Evolutionary conservation across 1,284 basidiomycete genomes (phyloP).

Genomic region (Malassezia arunalokei): DNA sequence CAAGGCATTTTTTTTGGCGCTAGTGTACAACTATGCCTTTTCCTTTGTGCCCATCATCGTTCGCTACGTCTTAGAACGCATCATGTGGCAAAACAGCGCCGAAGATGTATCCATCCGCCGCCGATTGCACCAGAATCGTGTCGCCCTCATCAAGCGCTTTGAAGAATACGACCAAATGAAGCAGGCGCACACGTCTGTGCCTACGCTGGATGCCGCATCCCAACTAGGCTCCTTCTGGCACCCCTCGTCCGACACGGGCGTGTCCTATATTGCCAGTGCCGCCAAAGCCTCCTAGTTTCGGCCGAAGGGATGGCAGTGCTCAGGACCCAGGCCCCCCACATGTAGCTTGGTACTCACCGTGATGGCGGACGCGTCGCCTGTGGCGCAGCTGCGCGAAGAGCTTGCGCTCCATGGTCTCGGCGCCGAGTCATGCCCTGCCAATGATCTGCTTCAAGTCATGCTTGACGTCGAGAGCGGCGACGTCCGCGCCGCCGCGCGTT

Average conservation of each 20-base stretch:
- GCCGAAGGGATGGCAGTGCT: neutral
- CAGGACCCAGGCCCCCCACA: no score
- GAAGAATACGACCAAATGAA: neutral
- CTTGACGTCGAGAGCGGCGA: slow-evolving; percentile 9
- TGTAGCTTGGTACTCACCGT: neutral
- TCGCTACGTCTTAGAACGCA: slow-evolving; percentile 29
- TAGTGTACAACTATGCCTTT: slow-evolving; percentile 39
- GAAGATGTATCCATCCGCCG: slow-evolving; percentile 32
- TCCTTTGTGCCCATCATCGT: slow-evolving; percentile 22
- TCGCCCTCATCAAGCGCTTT: slow-evolving; percentile 8
- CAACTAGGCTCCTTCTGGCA: slow-evolving; percentile 6
- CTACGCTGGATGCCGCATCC: neutral
- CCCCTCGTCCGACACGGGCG: neutral
- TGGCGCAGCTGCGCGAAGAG: slow-evolving; percentile 1
- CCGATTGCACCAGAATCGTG: slow-evolving; percentile 30
- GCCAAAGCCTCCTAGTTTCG: slow-evolving; percentile 3
- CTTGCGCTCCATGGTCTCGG: neutral
- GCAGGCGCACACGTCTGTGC: neutral
- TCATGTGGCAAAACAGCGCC: slow-evolving; percentile 32
- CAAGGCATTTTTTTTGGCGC: slow-evolving; percentile 29
- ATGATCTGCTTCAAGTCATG: slow-evolving; percentile 8
- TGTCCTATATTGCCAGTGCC: neutral
- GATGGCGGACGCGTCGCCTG: slow-evolving; percentile 1
- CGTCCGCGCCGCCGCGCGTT: neutral
- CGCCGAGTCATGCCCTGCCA: neutral